A percentile compares a stretch with the other conserved stretches of the same genome.
These are phyloP conservation scores for Fusarium tuaranense DNA, from an alignment of 2,329 filamentous ascomycete genomes.

Conservation along the genomic window DNA sequence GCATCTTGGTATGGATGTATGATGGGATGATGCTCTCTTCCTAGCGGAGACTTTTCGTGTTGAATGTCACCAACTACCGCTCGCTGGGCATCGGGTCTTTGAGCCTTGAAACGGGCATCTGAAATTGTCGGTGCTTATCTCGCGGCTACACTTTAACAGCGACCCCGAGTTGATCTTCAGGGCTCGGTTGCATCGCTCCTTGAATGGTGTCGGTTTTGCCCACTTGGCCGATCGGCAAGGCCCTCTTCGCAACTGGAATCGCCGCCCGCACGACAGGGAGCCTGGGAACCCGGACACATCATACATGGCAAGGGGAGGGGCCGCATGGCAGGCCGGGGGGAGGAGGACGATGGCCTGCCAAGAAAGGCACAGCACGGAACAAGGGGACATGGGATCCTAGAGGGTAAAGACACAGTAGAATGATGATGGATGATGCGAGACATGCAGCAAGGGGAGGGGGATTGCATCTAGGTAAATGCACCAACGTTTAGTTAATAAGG, in stretches of 20 bases:
- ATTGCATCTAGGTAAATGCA: slow-evolving; percentile 3
- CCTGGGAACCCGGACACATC: slow-evolving; percentile 1
- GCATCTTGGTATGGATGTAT: slow-evolving; percentile 11
- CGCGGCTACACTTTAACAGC: slow-evolving; percentile 11
- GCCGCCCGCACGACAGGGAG: slow-evolving; percentile 25
- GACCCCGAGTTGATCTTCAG: slow-evolving; percentile 24
- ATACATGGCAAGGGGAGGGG: slow-evolving; percentile 20
- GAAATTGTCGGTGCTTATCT: slow-evolving; percentile 6
- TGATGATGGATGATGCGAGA: slow-evolving; percentile 39
- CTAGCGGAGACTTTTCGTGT: slow-evolving; percentile 1
- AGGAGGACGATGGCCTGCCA: slow-evolving; percentile 16
- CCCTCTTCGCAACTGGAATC: slow-evolving; percentile 8
- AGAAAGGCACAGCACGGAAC: slow-evolving; percentile 34
- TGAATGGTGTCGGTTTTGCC: slow-evolving; percentile 7
- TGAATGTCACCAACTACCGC: not conserved
- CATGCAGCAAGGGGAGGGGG: slow-evolving; percentile 27
- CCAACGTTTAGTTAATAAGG: not conserved
- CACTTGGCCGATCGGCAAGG: slow-evolving; percentile 29
- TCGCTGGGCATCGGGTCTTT: not conserved
- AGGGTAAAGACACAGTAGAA: slow-evolving; percentile 11
- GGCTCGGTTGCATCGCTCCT: slow-evolving; percentile 16
- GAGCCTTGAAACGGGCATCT: slow-evolving; percentile 9
- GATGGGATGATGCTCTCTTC: slow-evolving; percentile 7
- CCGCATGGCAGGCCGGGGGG: slow-evolving; percentile 36
- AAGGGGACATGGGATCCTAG: slow-evolving; percentile 38